Evolutionary conservation across 805 yeast genomes (phyloP), one percentile per base, ranked within the genome.

Genomic region (Lachancea quebecensis): DNA sequence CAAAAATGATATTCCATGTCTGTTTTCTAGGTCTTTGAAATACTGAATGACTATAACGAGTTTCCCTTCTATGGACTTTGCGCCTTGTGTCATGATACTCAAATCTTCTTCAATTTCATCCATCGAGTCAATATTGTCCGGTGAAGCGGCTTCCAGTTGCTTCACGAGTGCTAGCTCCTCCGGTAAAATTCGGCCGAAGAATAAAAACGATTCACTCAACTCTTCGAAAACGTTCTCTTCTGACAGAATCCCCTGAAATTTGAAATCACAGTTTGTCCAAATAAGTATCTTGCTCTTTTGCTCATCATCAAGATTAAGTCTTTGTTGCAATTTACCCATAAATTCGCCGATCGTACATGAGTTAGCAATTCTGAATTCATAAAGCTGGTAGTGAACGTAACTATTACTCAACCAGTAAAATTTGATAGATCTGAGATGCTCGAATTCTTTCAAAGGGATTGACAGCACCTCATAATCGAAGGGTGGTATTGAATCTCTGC

Each of bases 1-100:
- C 9, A 85, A 67, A 59, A 90, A 90, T 3, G 97, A 95, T 40
- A 83, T 71, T n/a, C 96, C 90, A 62, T 90, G 98, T 17, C 75
- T 70, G 35, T 72, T 67, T 37, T 70, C 73, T 21, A 82, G 71
- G 35, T 81, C 85, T 54, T 83, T 85, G 62, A 81, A 77, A 65
- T 82, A 90, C 59, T 89, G 96, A 52, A 79, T 72, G 1, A 82
- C 95, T 3, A 85, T 75, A 2, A 85, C 73, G 35, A 84, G 56
- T 53, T 70, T 73, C 1, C 71, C 60, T 18, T 58, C 52, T 56
- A 58, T 38, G 1, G 39, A 38, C 5, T 42, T 53, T 37, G 45
- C 47, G 1, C 43, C 48, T 29, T 40, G 50, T 35, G 46, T 52
- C 18, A 48, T 46, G 40, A 64, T 43, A 59, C 67, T 50, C 46